Conservation (phyloP, 352 stramenopile genomes). For the Phytophthora podocarpi region DNA sequence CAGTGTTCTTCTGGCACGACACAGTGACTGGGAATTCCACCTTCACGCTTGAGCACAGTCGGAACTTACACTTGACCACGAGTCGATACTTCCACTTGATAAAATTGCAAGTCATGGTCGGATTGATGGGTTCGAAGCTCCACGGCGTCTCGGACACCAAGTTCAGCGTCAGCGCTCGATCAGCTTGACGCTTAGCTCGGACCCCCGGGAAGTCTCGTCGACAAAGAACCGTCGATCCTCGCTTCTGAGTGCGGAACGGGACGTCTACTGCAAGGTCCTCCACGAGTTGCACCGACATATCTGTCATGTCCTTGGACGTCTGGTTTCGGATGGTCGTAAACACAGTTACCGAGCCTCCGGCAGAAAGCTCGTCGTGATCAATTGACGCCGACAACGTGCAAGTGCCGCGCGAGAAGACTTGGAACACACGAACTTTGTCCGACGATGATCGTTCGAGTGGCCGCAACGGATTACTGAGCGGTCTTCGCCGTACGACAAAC, state of each 20-base stretch:
- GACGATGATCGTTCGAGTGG: conserved; percentile 4
- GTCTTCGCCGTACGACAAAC: conserved; percentile 6
- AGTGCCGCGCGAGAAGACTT: conserved; percentile 13
- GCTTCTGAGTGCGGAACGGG: conserved; percentile 21
- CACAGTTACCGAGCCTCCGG: conserved; percentile 15
- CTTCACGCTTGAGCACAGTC: conserved; percentile 1
- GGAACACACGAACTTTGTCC: conserved; percentile 11
- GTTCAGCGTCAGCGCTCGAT: conserved; percentile 15
- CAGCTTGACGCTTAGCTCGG: neutral
- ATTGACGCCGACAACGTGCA: conserved; percentile 20
- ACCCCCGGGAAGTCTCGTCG: conserved; percentile 17
- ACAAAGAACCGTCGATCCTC: conserved; percentile 10
- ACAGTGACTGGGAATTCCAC: conserved; percentile 18
- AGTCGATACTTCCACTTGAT: conserved; percentile 23
- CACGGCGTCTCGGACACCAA: conserved; percentile 16
- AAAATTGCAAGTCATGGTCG: conserved; percentile 19
- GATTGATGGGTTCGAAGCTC: conserved; percentile 19
- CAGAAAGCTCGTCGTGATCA: conserved; percentile 10
- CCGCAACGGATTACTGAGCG: neutral
- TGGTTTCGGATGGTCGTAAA: conserved; percentile 24
- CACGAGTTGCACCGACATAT: conserved; percentile 13
- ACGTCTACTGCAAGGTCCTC: conserved; percentile 23
- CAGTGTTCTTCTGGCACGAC: neutral
- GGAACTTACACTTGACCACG: conserved; percentile 9
- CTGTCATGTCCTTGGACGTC: conserved; percentile 14